Evolutionary conservation across 2,329 filamentous ascomycete genomes (phyloP).

Genomic region (Tolypocladium endophyticum): DNA sequence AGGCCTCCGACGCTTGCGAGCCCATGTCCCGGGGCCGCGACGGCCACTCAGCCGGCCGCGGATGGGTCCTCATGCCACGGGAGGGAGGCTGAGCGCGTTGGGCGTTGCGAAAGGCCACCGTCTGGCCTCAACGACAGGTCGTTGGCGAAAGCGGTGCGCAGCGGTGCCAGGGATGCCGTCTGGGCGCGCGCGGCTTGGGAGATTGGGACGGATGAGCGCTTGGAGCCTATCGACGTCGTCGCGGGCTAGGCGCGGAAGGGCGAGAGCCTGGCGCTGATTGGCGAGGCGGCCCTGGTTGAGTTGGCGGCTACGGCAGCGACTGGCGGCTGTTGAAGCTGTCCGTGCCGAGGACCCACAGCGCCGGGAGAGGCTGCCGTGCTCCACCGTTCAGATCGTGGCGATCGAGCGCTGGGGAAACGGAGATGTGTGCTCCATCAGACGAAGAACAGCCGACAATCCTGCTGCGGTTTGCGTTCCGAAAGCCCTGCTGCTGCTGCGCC

Average conservation of each 20-base stretch:
- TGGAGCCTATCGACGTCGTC: not conserved
- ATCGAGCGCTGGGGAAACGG: too few species aligned
- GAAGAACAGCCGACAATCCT: not conserved
- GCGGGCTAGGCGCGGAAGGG: not conserved
- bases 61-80: conserved; percentile 7
- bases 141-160: not conserved
- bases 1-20: not conserved
- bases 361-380: too few species aligned
- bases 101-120: conserved; percentile 1
- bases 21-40: not conserved
- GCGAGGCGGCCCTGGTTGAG: not conserved
- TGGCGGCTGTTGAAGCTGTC: not conserved
- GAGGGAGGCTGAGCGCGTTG: conserved; percentile 2
- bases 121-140: not conserved
- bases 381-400: too few species aligned
- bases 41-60: conserved; percentile 4
- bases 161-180: not conserved
- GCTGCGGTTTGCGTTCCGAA: not conserved
- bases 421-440: not conserved
- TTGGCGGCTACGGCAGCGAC: not conserved
- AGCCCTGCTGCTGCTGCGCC: not conserved
- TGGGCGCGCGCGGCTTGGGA: not conserved
- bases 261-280: not conserved
- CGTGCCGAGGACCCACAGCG: not conserved
- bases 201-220: not conserved